These are phyloP conservation scores for Pestalotiopsis sp. DNA, from an alignment of 2,329 filamentous ascomycete species.

Conservation along the genomic window DNA sequence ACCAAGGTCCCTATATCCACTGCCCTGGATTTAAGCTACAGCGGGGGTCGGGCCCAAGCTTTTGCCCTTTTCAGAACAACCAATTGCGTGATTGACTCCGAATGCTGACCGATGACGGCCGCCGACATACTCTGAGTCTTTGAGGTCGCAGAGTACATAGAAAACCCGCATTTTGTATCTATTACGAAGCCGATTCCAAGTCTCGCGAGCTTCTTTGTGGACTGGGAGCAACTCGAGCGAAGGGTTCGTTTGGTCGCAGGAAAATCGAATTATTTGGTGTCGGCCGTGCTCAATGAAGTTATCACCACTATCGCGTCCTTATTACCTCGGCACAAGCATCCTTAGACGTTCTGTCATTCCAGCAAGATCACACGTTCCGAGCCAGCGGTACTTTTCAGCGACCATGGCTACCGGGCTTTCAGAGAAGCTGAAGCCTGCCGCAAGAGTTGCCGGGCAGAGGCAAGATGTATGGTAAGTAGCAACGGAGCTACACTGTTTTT, in stretches of 20 bases:
- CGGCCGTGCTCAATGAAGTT: conserved; percentile 19
- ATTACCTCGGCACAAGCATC: neutral
- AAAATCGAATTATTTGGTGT: neutral
- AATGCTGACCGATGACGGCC: conserved; percentile 1
- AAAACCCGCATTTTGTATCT: neutral
- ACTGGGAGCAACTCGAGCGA: neutral
- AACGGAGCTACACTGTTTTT: neutral
- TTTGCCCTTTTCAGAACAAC: neutral
- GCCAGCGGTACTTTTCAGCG: conserved; percentile 26
- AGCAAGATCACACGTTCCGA: neutral
- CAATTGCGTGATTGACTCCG: conserved; percentile 3
- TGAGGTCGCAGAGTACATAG: neutral
- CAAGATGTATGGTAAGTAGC: conserved; percentile 51
- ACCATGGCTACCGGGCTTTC: conserved; percentile 39
- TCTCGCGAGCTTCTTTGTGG: neutral
- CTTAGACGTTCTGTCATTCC: neutral
- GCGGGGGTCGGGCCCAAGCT: neutral
- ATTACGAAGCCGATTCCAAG: neutral
- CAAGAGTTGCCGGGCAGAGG: conserved; percentile 47
- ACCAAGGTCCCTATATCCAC: neutral
- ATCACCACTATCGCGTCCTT: conserved; percentile 13
- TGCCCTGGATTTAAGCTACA: neutral
- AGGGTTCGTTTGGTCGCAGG: neutral
- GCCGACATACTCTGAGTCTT: neutral
- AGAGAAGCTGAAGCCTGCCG: conserved; percentile 50